Conservation (phyloP, 768 basidiomycete species). For the Candolleomyces eurysporus region DNA sequence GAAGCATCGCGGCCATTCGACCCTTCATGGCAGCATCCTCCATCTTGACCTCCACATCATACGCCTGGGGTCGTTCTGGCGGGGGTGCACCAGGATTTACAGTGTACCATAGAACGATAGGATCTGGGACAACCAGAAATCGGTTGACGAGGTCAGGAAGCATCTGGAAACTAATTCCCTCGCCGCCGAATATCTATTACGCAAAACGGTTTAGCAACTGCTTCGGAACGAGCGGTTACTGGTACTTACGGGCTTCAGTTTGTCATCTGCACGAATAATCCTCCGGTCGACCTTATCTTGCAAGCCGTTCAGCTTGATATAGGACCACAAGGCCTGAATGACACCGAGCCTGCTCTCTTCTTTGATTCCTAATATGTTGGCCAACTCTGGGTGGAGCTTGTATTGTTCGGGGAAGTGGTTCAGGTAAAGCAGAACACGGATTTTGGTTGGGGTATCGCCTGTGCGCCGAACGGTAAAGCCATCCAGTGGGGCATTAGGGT, state of each 20-base stretch:
- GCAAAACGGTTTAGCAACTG: not conserved
- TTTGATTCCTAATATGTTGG: conserved; percentile 68
- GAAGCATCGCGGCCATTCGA: conserved; percentile 70
- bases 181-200: conserved; percentile 62
- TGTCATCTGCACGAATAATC: conserved; percentile 66
- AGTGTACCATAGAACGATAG: conserved; percentile 76
- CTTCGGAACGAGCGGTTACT: not conserved
- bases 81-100: conserved; percentile 61
- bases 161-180: conserved; percentile 71
- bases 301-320: conserved; percentile 80
- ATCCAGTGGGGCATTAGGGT: conserved; percentile 64
- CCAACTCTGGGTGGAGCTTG: conserved; percentile 75
- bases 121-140: conserved; percentile 73
- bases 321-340: conserved; percentile 86
- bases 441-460: conserved; percentile 75
- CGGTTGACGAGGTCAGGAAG: conserved; percentile 86
- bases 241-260: conserved; percentile 55
- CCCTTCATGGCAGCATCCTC: conserved; percentile 76
- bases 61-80: conserved; percentile 72
- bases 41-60: conserved; percentile 86
- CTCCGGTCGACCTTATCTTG: conserved; percentile 83
- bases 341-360: conserved; percentile 83
- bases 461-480: conserved; percentile 84
- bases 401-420: conserved; percentile 88
- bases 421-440: conserved; percentile 81